A percentile compares a stretch with the other conserved stretches of the same genome.
Conservation (phyloP, 2,329 filamentous ascomycete species). For the Penicillium fuscoglaucum region DNA sequence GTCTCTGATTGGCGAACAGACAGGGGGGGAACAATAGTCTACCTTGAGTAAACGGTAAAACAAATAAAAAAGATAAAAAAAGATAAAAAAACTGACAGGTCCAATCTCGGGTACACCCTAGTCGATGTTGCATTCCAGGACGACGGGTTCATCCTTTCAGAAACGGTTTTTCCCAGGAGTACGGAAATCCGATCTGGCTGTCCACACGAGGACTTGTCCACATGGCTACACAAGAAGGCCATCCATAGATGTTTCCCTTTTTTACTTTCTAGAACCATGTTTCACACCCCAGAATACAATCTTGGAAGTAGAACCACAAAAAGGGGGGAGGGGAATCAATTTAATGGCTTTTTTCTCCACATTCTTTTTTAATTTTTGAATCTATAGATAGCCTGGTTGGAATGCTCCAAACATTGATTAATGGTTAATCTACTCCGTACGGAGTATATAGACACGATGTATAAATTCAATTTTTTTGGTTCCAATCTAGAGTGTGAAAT, state of each 20-base stretch:
- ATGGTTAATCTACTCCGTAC: background rate
- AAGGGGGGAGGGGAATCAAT: background rate
- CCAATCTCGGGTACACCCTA: constrained; percentile 29
- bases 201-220: constrained; percentile 27
- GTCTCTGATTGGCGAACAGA: constrained; percentile 30
- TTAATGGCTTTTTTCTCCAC: background rate
- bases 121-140: constrained; percentile 29
- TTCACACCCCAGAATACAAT: background rate
- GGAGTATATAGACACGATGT: background rate
- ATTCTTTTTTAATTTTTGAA: background rate
- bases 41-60: constrained; percentile 1
- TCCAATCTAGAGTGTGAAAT: constrained; percentile 18
- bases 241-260: background rate
- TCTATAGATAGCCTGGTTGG: constrained; percentile 1
- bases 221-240: constrained; percentile 16
- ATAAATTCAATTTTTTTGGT: background rate
- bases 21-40: constrained; percentile 19
- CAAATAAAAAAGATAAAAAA: constrained; percentile 1
- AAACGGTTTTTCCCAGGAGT: constrained; percentile 27
- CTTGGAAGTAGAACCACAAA: background rate
- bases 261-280: background rate
- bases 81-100: constrained; percentile 20
- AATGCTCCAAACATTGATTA: background rate
- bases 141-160: constrained; percentile 22
- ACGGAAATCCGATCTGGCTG: constrained; percentile 24